phyloP scores from a whole-genome alignment of 352 stramenopile species.

The Globisporangium lucens region DNA sequence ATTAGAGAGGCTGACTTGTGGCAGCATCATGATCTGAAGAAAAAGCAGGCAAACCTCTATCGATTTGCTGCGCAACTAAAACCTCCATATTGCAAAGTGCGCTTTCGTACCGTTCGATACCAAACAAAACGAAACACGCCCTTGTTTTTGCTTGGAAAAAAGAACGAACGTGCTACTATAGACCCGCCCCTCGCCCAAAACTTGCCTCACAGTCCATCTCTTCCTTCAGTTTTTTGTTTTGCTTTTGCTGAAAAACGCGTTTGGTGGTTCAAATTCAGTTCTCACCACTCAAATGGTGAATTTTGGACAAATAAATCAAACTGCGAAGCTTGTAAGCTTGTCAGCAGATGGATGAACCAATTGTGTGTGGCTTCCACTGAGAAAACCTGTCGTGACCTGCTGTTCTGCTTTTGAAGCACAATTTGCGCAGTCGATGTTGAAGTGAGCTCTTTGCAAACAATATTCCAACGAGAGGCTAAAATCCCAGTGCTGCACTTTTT shows the following conservation, averaged over 20 bases:
- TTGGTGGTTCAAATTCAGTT: neutral
- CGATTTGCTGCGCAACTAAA: neutral
- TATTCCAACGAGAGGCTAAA: neutral
- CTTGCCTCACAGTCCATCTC: conserved; percentile 8
- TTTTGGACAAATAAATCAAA: neutral
- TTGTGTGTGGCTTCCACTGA: neutral
- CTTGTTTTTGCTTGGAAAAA: neutral
- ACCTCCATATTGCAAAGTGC: neutral
- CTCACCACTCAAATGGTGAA: neutral
- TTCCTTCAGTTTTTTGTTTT: conserved; percentile 5
- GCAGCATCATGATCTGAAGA: neutral
- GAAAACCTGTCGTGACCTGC: conserved; percentile 2
- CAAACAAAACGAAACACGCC: conserved; percentile 2
- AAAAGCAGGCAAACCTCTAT: no score
- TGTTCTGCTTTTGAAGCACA: neutral
- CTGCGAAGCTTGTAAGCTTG: neutral
- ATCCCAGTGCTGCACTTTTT: conserved; percentile 3
- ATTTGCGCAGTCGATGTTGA: conserved; percentile 1
- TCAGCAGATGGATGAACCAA: neutral
- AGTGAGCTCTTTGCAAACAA: neutral
- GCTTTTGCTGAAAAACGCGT: neutral
- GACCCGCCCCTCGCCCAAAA: neutral
- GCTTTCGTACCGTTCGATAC: neutral
- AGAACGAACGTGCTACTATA: neutral
- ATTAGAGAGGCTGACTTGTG: neutral